Evolutionary conservation across 139 green algal species (phyloP), one percentile per base, ranked within the genome.

Genomic region (Chlamydomonas sphaeroides): DNA sequence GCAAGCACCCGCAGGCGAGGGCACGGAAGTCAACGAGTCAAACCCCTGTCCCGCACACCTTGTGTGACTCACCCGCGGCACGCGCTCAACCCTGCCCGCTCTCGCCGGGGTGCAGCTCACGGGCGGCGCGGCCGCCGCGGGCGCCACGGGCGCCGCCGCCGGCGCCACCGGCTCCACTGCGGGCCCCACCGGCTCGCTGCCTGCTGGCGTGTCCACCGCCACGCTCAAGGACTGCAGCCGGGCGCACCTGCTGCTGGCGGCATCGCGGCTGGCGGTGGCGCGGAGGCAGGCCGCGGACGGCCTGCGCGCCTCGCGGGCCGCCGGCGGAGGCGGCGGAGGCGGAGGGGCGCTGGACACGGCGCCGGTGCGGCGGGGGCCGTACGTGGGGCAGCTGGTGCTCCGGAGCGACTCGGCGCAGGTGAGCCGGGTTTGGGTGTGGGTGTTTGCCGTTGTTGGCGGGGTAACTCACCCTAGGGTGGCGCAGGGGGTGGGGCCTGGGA

Each of bases 301-400:
- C 4, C 63, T 86, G 65, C 66, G 78, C 20, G 28, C 17, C 26
- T 65, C 78, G 20, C 66, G 66, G 23, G 65, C 8, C 6, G 32
- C n/a, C 42, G 33, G 33, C 41, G 41, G 51, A 48, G 56, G 56
- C 23, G 56, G 56, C 51, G 51, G 61, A 5, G 32, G 32, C 18
- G 42, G 51, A 28, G 35, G 68, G 28, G 57, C 38, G 45, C 57
- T 87, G 59, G 75, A 90, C 67, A 62, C 69, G 42, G 38, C 57
- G 35, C 35, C n/a, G 18, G 88, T 92, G 51, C 66, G 57, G 38
- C 69, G 68, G 56, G 88, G 88, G 35, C 49, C 70, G 23, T 92
- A 84, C 33, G 35, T 92, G 30, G 86, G 88, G 23, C 88, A 91
- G 83, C 57, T 92, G 32, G 76, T 85, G 76, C 67, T 82, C 48